phyloP scores from a whole-genome alignment of 352 stramenopile genomes.

The Globisporangium canariense region DNA sequence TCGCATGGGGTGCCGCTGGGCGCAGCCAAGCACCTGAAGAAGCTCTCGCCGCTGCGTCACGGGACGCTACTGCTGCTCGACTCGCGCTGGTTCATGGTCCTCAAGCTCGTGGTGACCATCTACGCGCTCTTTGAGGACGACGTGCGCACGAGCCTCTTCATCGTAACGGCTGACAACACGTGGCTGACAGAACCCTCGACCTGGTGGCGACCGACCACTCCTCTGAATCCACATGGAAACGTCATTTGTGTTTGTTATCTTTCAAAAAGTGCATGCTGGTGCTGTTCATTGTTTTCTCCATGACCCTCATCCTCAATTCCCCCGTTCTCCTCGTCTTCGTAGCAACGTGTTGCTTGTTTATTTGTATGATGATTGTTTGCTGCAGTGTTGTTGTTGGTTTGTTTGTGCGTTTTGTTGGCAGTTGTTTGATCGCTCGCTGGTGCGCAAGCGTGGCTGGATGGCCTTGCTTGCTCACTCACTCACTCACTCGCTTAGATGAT shows the following conservation, averaged over 20 bases:
- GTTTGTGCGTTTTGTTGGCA: neutral
- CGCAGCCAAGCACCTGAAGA: slow-evolving; percentile 36
- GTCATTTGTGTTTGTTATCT: slow-evolving; percentile 2
- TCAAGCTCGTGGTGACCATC: slow-evolving; percentile 90
- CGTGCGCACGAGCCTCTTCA: slow-evolving; percentile 76
- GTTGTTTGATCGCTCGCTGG: neutral
- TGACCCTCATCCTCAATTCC: neutral
- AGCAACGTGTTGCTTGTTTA: neutral
- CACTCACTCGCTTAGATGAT: slow-evolving; percentile 43
- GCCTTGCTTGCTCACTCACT: neutral
- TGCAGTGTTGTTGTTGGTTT: neutral
- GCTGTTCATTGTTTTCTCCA: neutral
- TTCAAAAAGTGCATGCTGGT: slow-evolving; percentile 2
- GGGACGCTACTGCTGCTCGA: slow-evolving; percentile 57
- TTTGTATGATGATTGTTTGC: neutral
- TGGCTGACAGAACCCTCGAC: slow-evolving; percentile 11
- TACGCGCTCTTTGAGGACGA: slow-evolving; percentile 93
- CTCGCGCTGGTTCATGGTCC: slow-evolving; percentile 61
- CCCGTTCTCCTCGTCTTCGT: neutral
- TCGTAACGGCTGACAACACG: slow-evolving; percentile 62
- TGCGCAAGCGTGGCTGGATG: neutral
- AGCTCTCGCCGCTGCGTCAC: slow-evolving; percentile 34
- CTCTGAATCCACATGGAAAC: neutral
- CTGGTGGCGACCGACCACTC: neutral
- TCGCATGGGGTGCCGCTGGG: slow-evolving; percentile 9